Base-by-base conservation (phyloP, 2,329 filamentous ascomycete species). In the Acrocalymma vagum region DNA sequence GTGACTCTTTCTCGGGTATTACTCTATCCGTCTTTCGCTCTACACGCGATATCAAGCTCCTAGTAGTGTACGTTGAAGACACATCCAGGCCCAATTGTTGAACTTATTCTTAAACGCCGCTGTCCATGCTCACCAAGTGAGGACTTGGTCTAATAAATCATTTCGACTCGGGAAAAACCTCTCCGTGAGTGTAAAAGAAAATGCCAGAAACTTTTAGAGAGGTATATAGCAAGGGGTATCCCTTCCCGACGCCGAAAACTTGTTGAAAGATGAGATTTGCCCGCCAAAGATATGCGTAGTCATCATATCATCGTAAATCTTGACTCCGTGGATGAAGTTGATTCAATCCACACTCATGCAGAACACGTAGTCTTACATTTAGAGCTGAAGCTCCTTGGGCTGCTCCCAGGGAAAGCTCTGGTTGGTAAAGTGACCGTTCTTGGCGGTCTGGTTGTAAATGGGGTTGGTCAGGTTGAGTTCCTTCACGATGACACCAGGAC, bases 401-500 rank as follows among this genome's bases (percentile, higher is more conserved):
- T 97, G 84, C 86, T 99, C 94, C 94, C 94, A 99, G 77, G 80
- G 85, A 84, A 99, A 99, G 75, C 75, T 80, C 84, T 96, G 94
- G 88, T 96, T 94, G 77, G 91, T 95, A 78, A 99, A 99, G 85
- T 99, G 94, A 65, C 94, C 94, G 80, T 97, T 97, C 89, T 96
- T 96, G 78, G 94, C 94, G 44, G 94, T 99, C 81, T 93, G 84
- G 83, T 85, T 85, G 87, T 99, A 99, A 81, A 97, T 96, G 71
- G 94, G 94, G 78, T 91, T 90, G 75, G 85, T 87, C 58, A 99
- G 84, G 78, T 94, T 87, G 58, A 99, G 88, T 79, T 96, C 92
- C 80, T 90, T 90, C 77, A 97, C 94, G 67, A 99, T 97, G 74
- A 96, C 91, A 86, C 94, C 94, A 43, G 94, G 94, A 69, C 94